phyloP scores from a whole-genome alignment of 345 rosid species.

The Corymbia maculata region DNA sequence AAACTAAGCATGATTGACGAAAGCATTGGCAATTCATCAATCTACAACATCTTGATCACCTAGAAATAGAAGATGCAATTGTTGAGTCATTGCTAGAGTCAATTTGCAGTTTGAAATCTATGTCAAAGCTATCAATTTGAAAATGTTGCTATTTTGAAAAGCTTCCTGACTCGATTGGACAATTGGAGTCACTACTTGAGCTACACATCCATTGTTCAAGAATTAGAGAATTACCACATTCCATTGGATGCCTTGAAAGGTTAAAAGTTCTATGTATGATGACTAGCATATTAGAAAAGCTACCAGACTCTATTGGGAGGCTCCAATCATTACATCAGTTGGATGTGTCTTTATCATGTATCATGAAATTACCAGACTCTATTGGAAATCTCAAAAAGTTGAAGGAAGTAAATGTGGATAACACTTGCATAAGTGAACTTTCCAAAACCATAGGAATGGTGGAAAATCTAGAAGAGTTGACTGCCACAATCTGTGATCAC shows the following conservation, averaged over 20 bases:
- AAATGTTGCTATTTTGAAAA: background rate
- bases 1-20: background rate
- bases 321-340: background rate
- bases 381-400: background rate
- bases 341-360: background rate
- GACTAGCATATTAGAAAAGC: background rate
- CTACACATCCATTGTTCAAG: background rate
- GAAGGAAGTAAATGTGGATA: rapidly evolving
- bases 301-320: background rate
- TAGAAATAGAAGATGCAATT: background rate
- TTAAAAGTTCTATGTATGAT: background rate
- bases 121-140: background rate
- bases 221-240: background rate
- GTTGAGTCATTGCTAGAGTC: background rate
- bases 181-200: background rate
- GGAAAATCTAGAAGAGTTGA: background rate
- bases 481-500: background rate
- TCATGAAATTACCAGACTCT: background rate
- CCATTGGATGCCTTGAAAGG: background rate
- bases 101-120: background rate
- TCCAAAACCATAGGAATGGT: background rate
- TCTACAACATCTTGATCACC: background rate
- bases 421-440: background rate
- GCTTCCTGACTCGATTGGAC: background rate
- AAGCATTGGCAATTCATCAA: background rate